A percentile compares a stretch with the other conserved stretches of the same genome.
Conservation (phyloP, 257 asterid genomes). For the Henckelia pumila region DNA sequence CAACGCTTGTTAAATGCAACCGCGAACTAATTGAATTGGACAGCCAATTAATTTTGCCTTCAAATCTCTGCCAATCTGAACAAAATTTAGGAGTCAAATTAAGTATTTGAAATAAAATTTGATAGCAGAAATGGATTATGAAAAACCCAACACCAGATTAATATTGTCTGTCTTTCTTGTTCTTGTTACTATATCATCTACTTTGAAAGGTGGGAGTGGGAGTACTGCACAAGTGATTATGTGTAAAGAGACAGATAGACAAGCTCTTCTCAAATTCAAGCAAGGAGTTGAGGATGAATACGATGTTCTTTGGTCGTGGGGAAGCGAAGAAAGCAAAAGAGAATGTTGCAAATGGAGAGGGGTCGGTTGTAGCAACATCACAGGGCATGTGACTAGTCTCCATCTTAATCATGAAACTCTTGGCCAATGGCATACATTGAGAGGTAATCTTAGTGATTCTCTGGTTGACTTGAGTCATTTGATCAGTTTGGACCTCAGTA, state of each 20-base stretch:
- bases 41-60: too few species aligned
- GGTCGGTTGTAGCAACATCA: slow-evolving; percentile 34
- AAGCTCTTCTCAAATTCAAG: too few species aligned
- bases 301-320: slow-evolving; percentile 32
- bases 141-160: too few species aligned
- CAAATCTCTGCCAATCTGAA: too few species aligned
- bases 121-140: too few species aligned
- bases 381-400: slow-evolving; percentile 27
- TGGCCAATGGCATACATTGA: neutral
- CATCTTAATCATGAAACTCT: neutral
- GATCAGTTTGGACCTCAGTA: slow-evolving; percentile 30
- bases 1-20: too few species aligned
- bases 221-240: slow-evolving; percentile 11
- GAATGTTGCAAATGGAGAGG: slow-evolving; percentile 49
- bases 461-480: slow-evolving; percentile 30
- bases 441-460: slow-evolving; percentile 33
- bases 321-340: slow-evolving; percentile 30
- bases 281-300: slow-evolving; percentile 21
- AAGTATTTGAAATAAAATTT: too few species aligned
- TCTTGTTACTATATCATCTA: neutral
- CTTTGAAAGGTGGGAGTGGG: neutral
- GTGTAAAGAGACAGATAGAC: slow-evolving; percentile 33
- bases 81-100: too few species aligned
- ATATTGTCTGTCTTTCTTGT: neutral
- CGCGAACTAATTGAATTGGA: too few species aligned